Evolutionary conservation across 2,329 filamentous ascomycete genomes (phyloP).

Genomic region (Thelonectria olida): DNA sequence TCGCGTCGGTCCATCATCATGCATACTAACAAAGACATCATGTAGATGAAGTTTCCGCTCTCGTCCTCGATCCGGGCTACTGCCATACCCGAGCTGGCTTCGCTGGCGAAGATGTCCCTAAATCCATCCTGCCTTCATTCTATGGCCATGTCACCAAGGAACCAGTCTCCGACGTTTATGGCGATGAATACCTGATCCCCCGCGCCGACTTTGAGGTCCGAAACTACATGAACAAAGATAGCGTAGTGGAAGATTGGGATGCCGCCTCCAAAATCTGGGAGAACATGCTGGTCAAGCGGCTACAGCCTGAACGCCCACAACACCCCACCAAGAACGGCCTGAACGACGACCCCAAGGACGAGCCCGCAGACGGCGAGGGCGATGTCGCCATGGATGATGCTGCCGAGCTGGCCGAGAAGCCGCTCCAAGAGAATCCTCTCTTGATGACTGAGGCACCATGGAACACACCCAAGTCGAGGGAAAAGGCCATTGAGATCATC

Average conservation of each 20-base stretch:
- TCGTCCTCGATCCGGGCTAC: slow-evolving; percentile 95
- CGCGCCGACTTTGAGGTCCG: slow-evolving; percentile 81
- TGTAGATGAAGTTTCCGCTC: slow-evolving; percentile 93
- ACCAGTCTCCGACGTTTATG: slow-evolving; percentile 72
- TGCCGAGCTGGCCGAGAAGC: slow-evolving; percentile 71
- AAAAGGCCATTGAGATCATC: slow-evolving; percentile 94
- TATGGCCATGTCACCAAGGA: slow-evolving; percentile 72
- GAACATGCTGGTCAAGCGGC: slow-evolving; percentile 85
- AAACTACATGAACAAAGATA: slow-evolving; percentile 91
- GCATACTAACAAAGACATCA: slow-evolving; percentile 30
- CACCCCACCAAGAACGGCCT: slow-evolving; percentile 80
- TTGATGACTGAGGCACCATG: slow-evolving; percentile 94
- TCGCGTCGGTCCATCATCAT: slow-evolving; percentile 26
- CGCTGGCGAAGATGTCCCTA: slow-evolving; percentile 96
- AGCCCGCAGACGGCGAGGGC: slow-evolving; percentile 68
- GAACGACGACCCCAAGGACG: slow-evolving; percentile 71
- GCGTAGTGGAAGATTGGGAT: slow-evolving; percentile 96
- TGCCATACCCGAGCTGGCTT: slow-evolving; percentile 93
- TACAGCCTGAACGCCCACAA: slow-evolving; percentile 79
- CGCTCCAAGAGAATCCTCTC: slow-evolving; percentile 87
- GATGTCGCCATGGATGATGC: slow-evolving; percentile 68
- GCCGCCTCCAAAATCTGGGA: slow-evolving; percentile 90
- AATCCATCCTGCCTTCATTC: slow-evolving; percentile 89
- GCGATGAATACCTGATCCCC: slow-evolving; percentile 89
- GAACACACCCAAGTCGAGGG: slow-evolving; percentile 87